phyloP scores from a whole-genome alignment of 2,329 filamentous ascomycete genomes.

The Ploettnerulaceae sp. region DNA sequence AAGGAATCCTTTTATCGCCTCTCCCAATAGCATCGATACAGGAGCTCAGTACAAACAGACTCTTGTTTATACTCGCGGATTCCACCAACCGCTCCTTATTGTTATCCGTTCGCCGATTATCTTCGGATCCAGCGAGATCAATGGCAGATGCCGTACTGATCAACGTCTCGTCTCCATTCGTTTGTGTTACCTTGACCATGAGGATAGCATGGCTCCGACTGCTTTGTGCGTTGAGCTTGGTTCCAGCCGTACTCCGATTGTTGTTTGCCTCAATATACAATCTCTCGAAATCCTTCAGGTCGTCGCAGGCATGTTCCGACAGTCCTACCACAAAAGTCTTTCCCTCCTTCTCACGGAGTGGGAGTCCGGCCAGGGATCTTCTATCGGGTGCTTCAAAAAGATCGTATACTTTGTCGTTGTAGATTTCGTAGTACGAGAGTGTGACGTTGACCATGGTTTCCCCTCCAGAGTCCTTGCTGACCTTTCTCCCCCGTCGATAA shows the following conservation, averaged over 20 bases:
- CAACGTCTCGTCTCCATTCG: conserved; percentile 59
- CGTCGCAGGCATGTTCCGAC: conserved; percentile 75
- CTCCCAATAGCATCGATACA: conserved; percentile 90
- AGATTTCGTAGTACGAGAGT: conserved; percentile 93
- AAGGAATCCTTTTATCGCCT: conserved; percentile 74
- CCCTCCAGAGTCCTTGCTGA: conserved; percentile 71
- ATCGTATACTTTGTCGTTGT: conserved; percentile 93
- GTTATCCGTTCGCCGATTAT: conserved; percentile 91
- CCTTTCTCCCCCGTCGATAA: conserved; percentile 79
- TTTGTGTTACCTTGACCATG: conserved; percentile 81
- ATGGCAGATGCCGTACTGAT: conserved; percentile 89
- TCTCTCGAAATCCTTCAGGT: conserved; percentile 83
- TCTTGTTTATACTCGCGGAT: conserved; percentile 96
- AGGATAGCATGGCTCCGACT: conserved; percentile 87
- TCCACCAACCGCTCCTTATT: conserved; percentile 89
- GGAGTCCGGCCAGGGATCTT: conserved; percentile 67
- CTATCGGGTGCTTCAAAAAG: conserved; percentile 84
- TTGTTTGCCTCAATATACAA: conserved; percentile 89
- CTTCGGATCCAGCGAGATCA: conserved; percentile 90
- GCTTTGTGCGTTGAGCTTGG: conserved; percentile 88
- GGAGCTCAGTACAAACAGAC: conserved; percentile 86
- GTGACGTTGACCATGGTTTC: conserved; percentile 67
- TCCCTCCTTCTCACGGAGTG: conserved; percentile 78
- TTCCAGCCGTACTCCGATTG: conserved; percentile 83
- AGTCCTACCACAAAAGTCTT: conserved; percentile 84